phyloP scores from a whole-genome alignment of 192 early-diverging fungal genomes.

The Entomortierella chlamydospora region DNA sequence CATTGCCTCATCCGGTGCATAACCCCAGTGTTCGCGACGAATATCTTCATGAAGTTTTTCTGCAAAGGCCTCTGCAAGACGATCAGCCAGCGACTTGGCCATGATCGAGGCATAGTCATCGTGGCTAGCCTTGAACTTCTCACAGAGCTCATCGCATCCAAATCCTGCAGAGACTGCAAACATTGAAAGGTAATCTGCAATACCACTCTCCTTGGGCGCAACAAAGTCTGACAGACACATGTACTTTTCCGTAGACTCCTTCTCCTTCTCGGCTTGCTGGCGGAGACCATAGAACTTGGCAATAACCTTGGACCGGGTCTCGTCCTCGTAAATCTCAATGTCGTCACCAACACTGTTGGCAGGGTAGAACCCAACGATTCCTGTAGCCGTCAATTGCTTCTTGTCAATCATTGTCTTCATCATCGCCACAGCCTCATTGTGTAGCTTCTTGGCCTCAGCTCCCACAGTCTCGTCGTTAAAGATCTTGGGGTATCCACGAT shows the following conservation, averaged over 20 bases:
- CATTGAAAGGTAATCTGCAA: conserved; percentile 90
- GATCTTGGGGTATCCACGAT: conserved; percentile 97
- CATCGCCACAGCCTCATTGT: conserved; percentile 87
- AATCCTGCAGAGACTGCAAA: conserved; percentile 93
- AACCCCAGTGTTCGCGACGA: conserved; percentile 92
- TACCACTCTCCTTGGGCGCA: conserved; percentile 78
- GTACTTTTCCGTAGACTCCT: conserved; percentile 87
- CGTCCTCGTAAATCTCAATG: conserved; percentile 85
- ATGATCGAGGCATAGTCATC: conserved; percentile 96
- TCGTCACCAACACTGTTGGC: conserved; percentile 92
- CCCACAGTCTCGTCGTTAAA: conserved; percentile 96
- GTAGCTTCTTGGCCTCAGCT: conserved; percentile 89
- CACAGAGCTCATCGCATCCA: conserved; percentile 89
- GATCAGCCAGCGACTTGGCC: conserved; percentile 95
- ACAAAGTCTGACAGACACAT: conserved; percentile 93
- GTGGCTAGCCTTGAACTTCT: conserved; percentile 80
- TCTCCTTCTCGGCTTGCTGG: conserved; percentile 63
- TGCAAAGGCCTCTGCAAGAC: conserved; percentile 92
- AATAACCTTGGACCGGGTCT: conserved; percentile 70
- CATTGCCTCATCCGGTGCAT: conserved; percentile 81
- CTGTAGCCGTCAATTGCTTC: conserved; percentile 78
- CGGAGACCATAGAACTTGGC: conserved; percentile 88
- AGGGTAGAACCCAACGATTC: conserved; percentile 89
- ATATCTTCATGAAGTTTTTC: conserved; percentile 92
- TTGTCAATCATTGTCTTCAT: conserved; percentile 82